Base-by-base conservation (phyloP, 2,329 filamentous ascomycete species). In the Epichloe sp. region DNA sequence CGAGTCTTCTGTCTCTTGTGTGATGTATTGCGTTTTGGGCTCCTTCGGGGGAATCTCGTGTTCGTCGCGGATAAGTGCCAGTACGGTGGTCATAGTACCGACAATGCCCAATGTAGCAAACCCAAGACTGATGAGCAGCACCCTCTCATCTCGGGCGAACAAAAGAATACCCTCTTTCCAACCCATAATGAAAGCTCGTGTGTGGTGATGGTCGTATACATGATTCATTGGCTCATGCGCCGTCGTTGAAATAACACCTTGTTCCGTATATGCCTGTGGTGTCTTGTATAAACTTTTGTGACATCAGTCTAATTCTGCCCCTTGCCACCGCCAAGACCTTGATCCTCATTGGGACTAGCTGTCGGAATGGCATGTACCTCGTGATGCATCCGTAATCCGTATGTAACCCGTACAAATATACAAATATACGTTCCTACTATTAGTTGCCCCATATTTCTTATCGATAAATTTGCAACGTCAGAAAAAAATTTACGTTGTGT, bases 1-100 rank as follows among this genome's bases (percentile, higher is more conserved):
- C 2, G 83, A 78, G 61, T 88, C 84, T 60, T 89, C 85, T 2
- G 83, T 86, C 23, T 85, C 80, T 63, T 88, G 82, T 14, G 81
- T 85, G 56, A 88, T 85, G 63, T 86, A 86, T 57, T 83, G 79
- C 48, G 84, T 79, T 62, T 84, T 83, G 37, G 80, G 80, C 53
- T 81, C 78, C 38, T 71, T 62, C 37, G 79, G 76, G 53, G 79
- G 80, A 60, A 93, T 78, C 64, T 82, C 76, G 56, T 83, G 83
- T 49, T 82, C 73, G 58, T 80, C 73, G 56, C 81, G 76, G 57
- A 83, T 79, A 50, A 76, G 68, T 52, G 71, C 70, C 44, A 90
- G 78, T 50, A 78, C 72, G 38, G 73, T 65, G 55, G 75, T 73
- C 65, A 87, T 78, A 49, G 74, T 71, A 53, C 73, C 70, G 51